Base-by-base conservation (phyloP, 2,329 filamentous ascomycete species). In the Alternaria arborescens region DNA sequence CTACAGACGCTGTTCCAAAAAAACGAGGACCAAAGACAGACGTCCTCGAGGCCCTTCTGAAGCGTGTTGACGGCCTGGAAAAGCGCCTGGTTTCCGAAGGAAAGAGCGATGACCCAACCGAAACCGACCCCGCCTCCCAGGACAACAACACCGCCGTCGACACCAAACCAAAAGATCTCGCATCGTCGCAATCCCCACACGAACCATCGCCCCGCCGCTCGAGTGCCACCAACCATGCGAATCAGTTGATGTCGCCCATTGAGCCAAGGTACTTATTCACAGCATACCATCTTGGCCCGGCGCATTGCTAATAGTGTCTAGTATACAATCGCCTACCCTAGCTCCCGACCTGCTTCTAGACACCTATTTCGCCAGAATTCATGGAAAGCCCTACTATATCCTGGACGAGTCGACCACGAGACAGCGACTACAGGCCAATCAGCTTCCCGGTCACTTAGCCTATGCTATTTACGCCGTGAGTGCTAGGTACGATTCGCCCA, bases 1-100 rank as follows among this genome's bases (percentile, higher is more conserved):
- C 56, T 60, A 14, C 61, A 94, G 92, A 97, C 82, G 93, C 93
- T 26, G 88, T 95, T 18, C 93, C 93, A 0, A 96, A 96, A 81
- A 96, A 96, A 78, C 86, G 93, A 76, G 93, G 93, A 0, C 93
- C 93, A 3, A 97, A 97, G 79, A 96, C 92, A 28, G 93, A 97
- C 76, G 91, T 96, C 5, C 82, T 96, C 32, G 93, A 96, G 77
- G 92, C 93, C 1, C 82, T 96, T 8, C 75, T 96, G 60, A 96
- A 94, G 78, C 86, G 93, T 54, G 92, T 96, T 2, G 93, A 96
- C 76, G 92, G 92, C 1, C 82, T 96, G 52, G 92, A 96, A 77
- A 92, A 91, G 73, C 88, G 89, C 64, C 82, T 96, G 40, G 91
- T 92, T 74, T 79, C 82, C 30, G 80, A 82, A 63, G 79, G 78